A percentile compares a stretch with the other conserved stretches of the same genome.
phyloP scores from a whole-genome alignment of 148 eudicot species.

The Rhododendron griersonianum region DNA sequence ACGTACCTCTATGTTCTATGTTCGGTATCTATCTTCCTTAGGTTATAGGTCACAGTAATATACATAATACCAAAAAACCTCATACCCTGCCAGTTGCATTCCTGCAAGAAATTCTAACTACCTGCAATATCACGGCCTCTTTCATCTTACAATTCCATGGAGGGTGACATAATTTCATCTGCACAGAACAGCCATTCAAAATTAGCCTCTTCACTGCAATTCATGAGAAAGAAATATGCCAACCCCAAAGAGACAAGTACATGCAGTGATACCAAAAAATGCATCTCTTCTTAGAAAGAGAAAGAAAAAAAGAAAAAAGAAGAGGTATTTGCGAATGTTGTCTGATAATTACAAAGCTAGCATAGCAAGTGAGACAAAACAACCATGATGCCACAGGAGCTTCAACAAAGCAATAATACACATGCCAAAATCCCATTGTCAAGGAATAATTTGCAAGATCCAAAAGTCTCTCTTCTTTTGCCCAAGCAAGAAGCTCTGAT shows the following conservation, averaged over 20 bases:
- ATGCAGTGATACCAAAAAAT: background rate
- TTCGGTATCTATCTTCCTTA: conserved; percentile 43
- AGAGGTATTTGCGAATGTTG: background rate
- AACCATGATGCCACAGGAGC: background rate
- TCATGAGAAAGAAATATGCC: background rate
- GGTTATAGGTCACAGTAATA: conserved; percentile 42
- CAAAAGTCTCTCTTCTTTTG: background rate
- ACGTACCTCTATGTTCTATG: conserved; percentile 56
- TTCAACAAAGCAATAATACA: background rate
- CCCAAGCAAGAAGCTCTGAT: background rate
- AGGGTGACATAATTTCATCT: conserved; percentile 26
- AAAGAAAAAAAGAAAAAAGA: background rate
- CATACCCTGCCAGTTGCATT: conserved; percentile 23
- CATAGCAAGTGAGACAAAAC: background rate
- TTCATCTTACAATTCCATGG: conserved; percentile 17
- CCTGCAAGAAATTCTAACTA: conserved; percentile 14
- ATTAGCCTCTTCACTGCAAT: conserved; percentile 11
- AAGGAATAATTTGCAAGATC: background rate
- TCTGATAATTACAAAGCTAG: background rate
- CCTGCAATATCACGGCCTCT: conserved; percentile 11
- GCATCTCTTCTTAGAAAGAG: background rate
- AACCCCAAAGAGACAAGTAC: background rate
- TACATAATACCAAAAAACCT: conserved; percentile 44
- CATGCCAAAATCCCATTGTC: background rate
- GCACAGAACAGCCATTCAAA: conserved; percentile 6